Percentiles rank a stretch among this genome's conserved stretches.
These are phyloP conservation scores for Neoboletus subvelutipes DNA, from an alignment of 768 basidiomycete species.

Conservation along the genomic window DNA sequence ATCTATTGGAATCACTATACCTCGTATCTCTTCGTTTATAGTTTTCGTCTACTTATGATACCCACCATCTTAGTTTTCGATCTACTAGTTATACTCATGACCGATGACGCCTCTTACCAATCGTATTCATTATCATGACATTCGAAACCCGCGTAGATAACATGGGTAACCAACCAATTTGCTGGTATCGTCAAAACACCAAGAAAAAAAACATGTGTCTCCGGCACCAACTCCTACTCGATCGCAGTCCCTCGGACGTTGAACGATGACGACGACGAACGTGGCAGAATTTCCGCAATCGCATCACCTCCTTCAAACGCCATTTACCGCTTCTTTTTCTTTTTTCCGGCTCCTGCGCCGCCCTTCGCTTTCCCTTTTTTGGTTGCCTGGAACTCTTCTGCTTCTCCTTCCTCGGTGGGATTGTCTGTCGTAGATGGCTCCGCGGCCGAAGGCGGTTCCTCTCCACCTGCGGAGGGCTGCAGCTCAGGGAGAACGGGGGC, in stretches of 20 bases:
- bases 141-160: neutral
- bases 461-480: neutral
- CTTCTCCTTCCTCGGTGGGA: conserved; percentile 10
- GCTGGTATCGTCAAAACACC: neutral
- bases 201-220: neutral
- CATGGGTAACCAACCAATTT: conserved; percentile 2
- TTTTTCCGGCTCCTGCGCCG: neutral
- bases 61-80: neutral
- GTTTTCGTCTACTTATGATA: conserved; percentile 3
- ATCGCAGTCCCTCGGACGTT: conserved; percentile 4
- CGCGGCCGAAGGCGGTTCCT: neutral
- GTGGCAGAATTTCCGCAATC: no score
- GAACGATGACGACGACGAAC: neutral
- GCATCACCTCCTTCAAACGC: neutral
- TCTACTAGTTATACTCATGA: conserved; percentile 1
- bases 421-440: conserved; percentile 13
- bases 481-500: neutral
- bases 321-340: conserved; percentile 17
- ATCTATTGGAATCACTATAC: conserved; percentile 9
- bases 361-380: neutral
- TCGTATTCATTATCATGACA: neutral
- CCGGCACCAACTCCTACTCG: neutral
- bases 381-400: neutral
- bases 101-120: neutral
- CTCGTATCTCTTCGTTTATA: neutral